Conservation (phyloP, 371 early-diverging fungal species). For the Mucor lusitanicus region DNA sequence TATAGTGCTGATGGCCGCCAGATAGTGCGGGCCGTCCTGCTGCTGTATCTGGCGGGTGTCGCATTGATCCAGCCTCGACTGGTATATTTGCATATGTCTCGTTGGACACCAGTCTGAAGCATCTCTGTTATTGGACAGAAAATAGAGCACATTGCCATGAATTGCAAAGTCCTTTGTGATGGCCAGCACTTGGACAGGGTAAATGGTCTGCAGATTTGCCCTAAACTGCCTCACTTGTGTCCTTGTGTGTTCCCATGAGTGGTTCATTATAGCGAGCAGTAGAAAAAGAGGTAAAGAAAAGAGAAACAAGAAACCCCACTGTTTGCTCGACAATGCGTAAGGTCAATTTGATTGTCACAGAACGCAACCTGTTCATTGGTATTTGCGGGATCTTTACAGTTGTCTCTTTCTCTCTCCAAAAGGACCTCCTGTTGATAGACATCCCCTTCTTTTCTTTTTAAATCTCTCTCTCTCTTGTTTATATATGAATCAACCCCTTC, state of each 20-base stretch:
- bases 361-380: too few species aligned
- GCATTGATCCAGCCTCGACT: slow-evolving; percentile 23
- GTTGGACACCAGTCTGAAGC: slow-evolving; percentile 13
- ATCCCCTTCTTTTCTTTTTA: not conserved
- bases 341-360: too few species aligned
- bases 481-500: not conserved
- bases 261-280: slow-evolving; percentile 22
- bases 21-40: not conserved
- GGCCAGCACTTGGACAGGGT: slow-evolving; percentile 33
- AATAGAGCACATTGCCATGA: slow-evolving; percentile 56
- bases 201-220: slow-evolving; percentile 37
- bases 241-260: slow-evolving; percentile 64
- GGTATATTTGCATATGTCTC: slow-evolving; percentile 28
- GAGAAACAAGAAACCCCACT: too few species aligned
- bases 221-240: slow-evolving; percentile 61
- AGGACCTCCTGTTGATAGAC: not conserved
- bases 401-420: too few species aligned
- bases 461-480: not conserved
- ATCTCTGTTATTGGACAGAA: slow-evolving; percentile 55
- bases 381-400: too few species aligned
- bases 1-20: slow-evolving; percentile 1
- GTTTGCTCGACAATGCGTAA: too few species aligned
- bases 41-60: not conserved
- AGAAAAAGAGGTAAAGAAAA: not conserved
- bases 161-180: slow-evolving; percentile 62